phyloP scores from a whole-genome alignment of 2,329 filamentous ascomycete species.

The Calonectria naviculata region DNA sequence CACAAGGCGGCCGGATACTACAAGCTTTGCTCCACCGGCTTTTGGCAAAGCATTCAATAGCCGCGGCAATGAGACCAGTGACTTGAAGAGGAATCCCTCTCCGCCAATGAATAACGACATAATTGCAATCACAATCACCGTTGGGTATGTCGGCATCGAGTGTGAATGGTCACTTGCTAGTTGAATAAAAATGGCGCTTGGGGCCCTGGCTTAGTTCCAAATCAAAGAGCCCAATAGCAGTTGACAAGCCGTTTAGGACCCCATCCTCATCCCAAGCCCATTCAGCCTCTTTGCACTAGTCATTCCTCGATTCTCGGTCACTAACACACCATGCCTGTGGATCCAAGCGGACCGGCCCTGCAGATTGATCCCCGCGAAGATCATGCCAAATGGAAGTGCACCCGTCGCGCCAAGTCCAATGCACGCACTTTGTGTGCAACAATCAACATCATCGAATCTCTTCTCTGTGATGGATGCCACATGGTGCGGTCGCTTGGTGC shows the following conservation, averaged over 20 bases:
- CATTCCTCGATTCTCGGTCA: background rate
- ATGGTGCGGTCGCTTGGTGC: background rate
- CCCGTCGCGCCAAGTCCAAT: background rate
- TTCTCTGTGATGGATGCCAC: background rate
- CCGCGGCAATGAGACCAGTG: background rate
- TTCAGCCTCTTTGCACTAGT: background rate
- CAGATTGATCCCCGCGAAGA: background rate
- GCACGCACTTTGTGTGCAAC: background rate
- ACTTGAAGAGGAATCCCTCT: background rate
- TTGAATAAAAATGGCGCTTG: background rate
- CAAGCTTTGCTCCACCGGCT: background rate
- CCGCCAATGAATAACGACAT: background rate
- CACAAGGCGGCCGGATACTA: background rate
- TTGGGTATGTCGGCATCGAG: background rate
- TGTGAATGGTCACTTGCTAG: background rate
- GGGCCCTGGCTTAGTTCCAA: background rate
- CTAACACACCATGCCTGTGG: background rate
- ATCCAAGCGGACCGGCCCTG: background rate
- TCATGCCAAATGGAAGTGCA: background rate
- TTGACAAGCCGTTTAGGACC: background rate
- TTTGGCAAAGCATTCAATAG: background rate
- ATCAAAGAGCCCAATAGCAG: background rate
- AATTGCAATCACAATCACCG: background rate
- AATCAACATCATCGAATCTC: background rate
- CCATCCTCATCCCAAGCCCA: background rate